Conservation (phyloP, 2,329 filamentous ascomycete species). For the Aureobasidium namibiae region DNA sequence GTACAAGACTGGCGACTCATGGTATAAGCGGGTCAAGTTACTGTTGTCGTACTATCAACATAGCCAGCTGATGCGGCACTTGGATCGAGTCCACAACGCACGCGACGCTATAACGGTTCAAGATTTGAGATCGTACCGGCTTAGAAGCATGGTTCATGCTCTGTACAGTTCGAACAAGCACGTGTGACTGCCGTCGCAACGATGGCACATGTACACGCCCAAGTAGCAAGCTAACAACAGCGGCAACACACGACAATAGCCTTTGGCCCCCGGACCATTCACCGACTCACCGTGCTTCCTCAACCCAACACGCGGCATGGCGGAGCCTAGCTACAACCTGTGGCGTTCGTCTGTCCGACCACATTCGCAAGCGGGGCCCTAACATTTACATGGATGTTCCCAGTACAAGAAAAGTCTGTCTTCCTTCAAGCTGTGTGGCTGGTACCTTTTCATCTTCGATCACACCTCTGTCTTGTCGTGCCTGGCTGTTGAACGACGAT, state of each 20-base stretch:
- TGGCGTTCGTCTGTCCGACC: neutral
- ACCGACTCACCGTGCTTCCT: neutral
- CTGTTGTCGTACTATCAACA: neutral
- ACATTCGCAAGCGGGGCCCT: neutral
- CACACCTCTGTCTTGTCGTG: neutral
- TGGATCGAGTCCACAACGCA: neutral
- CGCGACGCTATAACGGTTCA: neutral
- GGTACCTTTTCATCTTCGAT: neutral
- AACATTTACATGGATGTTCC: neutral
- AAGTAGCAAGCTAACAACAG: neutral
- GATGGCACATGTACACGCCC: neutral
- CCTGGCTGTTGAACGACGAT: neutral
- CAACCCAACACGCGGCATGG: neutral
- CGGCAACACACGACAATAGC: neutral
- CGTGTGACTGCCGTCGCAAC: neutral
- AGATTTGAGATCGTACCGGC: neutral
- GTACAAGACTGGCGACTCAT: neutral
- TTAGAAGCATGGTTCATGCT: neutral
- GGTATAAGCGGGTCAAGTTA: neutral
- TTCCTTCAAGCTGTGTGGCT: neutral
- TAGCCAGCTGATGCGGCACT: neutral
- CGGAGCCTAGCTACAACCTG: neutral
- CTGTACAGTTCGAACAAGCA: neutral
- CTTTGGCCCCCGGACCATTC: neutral
- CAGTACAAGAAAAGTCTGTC: constrained; percentile 6